Evolutionary conservation across 116 monocot species (phyloP), one percentile per base, ranked within the genome.

Genomic region (Cymodocea nodosa): DNA sequence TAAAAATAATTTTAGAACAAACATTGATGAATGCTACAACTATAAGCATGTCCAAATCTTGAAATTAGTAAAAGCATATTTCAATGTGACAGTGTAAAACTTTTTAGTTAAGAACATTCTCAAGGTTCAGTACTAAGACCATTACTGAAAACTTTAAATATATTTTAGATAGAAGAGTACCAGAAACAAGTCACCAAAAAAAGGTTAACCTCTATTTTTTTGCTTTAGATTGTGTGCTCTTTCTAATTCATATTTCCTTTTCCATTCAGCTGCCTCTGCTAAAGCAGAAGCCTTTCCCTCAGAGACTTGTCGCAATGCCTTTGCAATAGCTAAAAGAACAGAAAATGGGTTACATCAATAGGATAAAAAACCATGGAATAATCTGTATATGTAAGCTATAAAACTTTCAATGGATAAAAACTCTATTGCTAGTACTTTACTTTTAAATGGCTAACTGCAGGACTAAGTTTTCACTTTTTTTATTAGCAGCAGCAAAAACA

Each of bases 181-280:
- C 2, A 56, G 48, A 66, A 17, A 17, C n/a, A 23, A 52, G 2
- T 30, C 51, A 52, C 16, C 15, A 64, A 9, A 64, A 15, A 48
- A 60, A 68, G 2, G 18, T 15, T 64, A 60, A 90, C 85, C 87
- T 81, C 78, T 76, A 63, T 69, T 60, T 56, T 74, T 73, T 64
- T 66, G 67, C 53, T 73, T 72, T 52, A 76, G 55, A 75, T 87
- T 95, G 30, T 52, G 56, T 63, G 64, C 87, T 61, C 74, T 90
- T 70, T 90, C 95, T 56, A 85, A 54, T 77, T 97, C 87, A 73
- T 97, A 97, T 75, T 97, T 97, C 34, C 78, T 83, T 76, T 85
- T 97, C 95, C 95, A 97, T 69, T 82, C 83, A 72, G 85, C 87
- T 52, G 95, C 87, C 71, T 97, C 95, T 64, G 76, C 81, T 79